phyloP scores from a whole-genome alignment of 768 basidiomycete species.

The Kondoa subrosea region DNA sequence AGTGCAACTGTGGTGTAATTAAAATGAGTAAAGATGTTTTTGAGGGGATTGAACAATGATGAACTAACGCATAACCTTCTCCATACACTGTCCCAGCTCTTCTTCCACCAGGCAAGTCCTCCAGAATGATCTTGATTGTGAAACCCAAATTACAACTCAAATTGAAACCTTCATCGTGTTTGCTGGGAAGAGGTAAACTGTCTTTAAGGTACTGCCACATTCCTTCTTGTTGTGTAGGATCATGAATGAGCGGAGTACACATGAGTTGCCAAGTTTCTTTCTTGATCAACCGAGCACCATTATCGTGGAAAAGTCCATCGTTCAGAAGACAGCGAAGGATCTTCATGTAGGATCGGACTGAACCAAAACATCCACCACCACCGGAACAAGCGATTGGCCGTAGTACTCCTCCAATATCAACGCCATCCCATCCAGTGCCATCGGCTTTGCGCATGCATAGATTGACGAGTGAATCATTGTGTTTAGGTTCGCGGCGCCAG shows the following conservation, averaged over 20 bases:
- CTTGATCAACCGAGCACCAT: constrained; percentile 7
- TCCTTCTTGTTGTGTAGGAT: not conserved
- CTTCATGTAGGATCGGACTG: constrained; percentile 13
- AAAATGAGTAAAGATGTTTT: constrained; percentile 1
- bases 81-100: constrained; percentile 3
- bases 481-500: constrained; percentile 8
- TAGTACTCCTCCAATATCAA: not conserved
- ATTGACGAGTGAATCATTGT: constrained; percentile 5
- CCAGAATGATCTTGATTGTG: constrained; percentile 4
- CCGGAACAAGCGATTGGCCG: constrained; percentile 5
- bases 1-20: constrained; percentile 9
- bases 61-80: constrained; percentile 13
- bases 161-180: not conserved
- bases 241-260: constrained; percentile 8
- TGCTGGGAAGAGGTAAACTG: not conserved
- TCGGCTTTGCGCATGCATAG: constrained; percentile 9
- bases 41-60: not conserved
- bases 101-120: constrained; percentile 6
- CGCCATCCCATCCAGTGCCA: not conserved
- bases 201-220: constrained; percentile 11
- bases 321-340: constrained; percentile 4
- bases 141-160: constrained; percentile 1
- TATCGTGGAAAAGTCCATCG: constrained; percentile 11
- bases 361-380: constrained; percentile 9
- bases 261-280: constrained; percentile 9